Base-by-base conservation (phyloP, 192 early-diverging fungal species). In the Podila horticola region DNA sequence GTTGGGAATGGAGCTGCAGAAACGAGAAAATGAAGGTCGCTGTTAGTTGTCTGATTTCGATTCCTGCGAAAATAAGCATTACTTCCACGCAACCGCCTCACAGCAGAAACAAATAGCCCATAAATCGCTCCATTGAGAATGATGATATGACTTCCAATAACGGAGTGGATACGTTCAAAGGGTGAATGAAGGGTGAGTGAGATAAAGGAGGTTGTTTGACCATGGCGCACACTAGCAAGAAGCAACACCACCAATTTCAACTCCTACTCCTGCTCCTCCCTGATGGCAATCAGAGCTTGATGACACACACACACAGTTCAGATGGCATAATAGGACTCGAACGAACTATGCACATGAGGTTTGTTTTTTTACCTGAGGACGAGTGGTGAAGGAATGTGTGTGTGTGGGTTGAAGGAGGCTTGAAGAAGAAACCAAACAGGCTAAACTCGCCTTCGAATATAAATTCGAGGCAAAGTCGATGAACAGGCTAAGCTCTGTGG, bases 1-100 rank as follows among this genome's bases (percentile, higher is more conserved):
- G 24, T 55, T n/a, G 24, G 24, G 52, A 55, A 55, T 55, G 52
- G 52, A 55, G 52, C 52, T 55, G 52, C 52, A 26, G 52, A 55
- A 55, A 55, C 24, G 52, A 55, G 52, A 55, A 55, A 24, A 55
- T 55, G 20, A 55, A 55, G 10, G 24, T 41, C 38, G 38, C 20
- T 55, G 52, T 24, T n/a, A 55, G 52, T 24, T 55, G 11, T 8
- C 17, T 55, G 52, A 24, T 45, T 45, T 7, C 41, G 8, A 45
- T 45, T 45, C 41, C 15, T 45, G 41, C 41, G 15, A 45, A 41
- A 45, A 45, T 17, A 7, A 12, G 0, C 12, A 17, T 45, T 36
- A 10, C 11, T 17, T 15, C 41, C 12, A 45, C 41, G 12, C 11
- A 45, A 45, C 41, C 15, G 41, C 41, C 41, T 15, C 41, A 17